Percentiles rank a stretch among this genome's conserved stretches.
These are phyloP conservation scores for Aureobasidium uvarum DNA, from an alignment of 2,329 filamentous ascomycete genomes.

Conservation along the genomic window DNA sequence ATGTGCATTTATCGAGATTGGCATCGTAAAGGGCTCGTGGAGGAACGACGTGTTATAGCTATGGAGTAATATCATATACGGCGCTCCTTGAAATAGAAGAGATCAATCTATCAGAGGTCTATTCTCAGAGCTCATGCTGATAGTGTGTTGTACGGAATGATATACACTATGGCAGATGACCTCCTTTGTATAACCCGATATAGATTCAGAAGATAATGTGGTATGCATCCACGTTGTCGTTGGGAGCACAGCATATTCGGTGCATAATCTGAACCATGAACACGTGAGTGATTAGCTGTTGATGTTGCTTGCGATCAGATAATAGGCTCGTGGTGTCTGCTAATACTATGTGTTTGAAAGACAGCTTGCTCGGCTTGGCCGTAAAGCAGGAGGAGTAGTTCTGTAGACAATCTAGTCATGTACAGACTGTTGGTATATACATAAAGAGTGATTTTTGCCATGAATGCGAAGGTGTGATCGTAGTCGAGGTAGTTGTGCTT, in stretches of 20 bases:
- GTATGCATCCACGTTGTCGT: slow-evolving; percentile 2
- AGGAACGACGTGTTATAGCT: neutral
- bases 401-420: neutral
- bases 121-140: neutral
- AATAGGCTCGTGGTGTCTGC: neutral
- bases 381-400: neutral
- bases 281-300: neutral
- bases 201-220: no score
- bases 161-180: neutral
- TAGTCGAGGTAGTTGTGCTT: neutral
- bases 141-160: neutral
- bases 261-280: neutral
- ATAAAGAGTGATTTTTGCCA: neutral
- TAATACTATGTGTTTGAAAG: neutral
- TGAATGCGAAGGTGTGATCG: neutral
- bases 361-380: neutral
- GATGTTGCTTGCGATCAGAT: neutral
- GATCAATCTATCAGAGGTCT: neutral
- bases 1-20: neutral
- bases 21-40: no score
- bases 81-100: neutral
- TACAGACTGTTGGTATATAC: neutral
- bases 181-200: neutral
- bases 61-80: no score
- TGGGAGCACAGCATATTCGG: neutral